Percentiles rank a stretch among this genome's conserved stretches.
Conservation (phyloP, 441 rosid genomes). For the Pelargonium citronellum region DNA sequence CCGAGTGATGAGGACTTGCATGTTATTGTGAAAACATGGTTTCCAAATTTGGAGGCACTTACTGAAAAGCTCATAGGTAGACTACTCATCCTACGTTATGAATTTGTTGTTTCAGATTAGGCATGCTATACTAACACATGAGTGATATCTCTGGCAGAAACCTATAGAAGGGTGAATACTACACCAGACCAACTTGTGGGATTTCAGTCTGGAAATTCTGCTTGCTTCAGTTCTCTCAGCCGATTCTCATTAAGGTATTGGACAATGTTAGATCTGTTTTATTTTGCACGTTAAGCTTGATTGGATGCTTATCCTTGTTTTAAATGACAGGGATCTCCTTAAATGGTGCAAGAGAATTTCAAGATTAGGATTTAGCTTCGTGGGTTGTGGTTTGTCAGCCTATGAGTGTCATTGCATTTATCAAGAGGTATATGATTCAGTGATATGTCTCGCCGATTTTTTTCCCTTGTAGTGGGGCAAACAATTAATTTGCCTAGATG, state of each 20-base stretch:
- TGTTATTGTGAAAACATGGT: slow-evolving; percentile 54
- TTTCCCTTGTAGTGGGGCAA: not conserved
- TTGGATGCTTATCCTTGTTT: slow-evolving; percentile 20
- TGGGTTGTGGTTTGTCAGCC: slow-evolving; percentile 38
- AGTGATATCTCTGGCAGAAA: slow-evolving; percentile 48
- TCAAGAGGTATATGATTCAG: slow-evolving; percentile 57
- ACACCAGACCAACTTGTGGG: slow-evolving; percentile 33
- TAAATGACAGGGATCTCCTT: slow-evolving; percentile 73
- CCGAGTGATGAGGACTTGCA: slow-evolving; percentile 63
- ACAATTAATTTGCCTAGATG: slow-evolving; percentile 8
- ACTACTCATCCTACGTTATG: slow-evolving; percentile 21
- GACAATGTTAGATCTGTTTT: slow-evolving; percentile 14
- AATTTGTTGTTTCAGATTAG: slow-evolving; percentile 18
- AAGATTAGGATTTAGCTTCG: slow-evolving; percentile 30
- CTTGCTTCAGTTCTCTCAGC: slow-evolving; percentile 33
- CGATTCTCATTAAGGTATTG: slow-evolving; percentile 76
- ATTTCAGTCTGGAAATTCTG: slow-evolving; percentile 36
- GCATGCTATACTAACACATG: slow-evolving; percentile 16
- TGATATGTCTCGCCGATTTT: slow-evolving; percentile 8
- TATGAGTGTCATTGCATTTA: slow-evolving; percentile 47
- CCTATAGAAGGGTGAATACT: slow-evolving; percentile 51
- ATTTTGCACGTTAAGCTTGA: slow-evolving; percentile 8
- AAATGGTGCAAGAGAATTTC: slow-evolving; percentile 93
- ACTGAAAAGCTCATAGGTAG: slow-evolving; percentile 69
- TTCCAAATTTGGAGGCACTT: slow-evolving; percentile 63